phyloP scores from a whole-genome alignment of 495 filamentous ascomycete genomes.

The Neurospora sp. region DNA sequence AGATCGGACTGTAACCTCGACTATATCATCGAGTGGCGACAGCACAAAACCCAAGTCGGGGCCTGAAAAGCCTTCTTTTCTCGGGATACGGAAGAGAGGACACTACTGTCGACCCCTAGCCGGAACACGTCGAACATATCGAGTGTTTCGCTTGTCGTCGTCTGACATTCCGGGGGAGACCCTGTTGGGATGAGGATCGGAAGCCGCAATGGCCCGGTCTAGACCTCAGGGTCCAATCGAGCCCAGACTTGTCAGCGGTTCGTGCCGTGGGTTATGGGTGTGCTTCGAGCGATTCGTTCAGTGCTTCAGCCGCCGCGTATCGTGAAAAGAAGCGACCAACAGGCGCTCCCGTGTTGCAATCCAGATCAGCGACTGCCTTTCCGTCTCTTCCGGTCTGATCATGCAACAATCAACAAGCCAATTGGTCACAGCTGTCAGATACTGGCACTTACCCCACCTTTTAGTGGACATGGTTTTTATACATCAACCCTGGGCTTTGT shows the following conservation, averaged over 20 bases:
- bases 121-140: background rate
- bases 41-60: background rate
- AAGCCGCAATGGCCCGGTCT: background rate
- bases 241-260: background rate
- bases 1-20: background rate
- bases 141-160: background rate
- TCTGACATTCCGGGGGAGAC: background rate
- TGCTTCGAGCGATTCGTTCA: background rate
- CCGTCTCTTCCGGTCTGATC: background rate
- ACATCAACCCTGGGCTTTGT: slow-evolving; percentile 11
- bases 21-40: background rate
- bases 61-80: background rate
- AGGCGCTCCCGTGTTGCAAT: background rate
- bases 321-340: background rate
- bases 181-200: background rate
- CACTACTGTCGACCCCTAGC: background rate
- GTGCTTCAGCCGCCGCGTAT: background rate
- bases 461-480: slow-evolving; percentile 1
- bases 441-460: background rate
- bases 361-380: background rate
- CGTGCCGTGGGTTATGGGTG: background rate
- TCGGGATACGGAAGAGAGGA: background rate
- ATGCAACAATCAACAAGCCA: background rate
- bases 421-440: background rate
- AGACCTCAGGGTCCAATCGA: background rate